Conservation (phyloP, 495 filamentous ascomycete species). For the Penicillium lividum region DNA sequence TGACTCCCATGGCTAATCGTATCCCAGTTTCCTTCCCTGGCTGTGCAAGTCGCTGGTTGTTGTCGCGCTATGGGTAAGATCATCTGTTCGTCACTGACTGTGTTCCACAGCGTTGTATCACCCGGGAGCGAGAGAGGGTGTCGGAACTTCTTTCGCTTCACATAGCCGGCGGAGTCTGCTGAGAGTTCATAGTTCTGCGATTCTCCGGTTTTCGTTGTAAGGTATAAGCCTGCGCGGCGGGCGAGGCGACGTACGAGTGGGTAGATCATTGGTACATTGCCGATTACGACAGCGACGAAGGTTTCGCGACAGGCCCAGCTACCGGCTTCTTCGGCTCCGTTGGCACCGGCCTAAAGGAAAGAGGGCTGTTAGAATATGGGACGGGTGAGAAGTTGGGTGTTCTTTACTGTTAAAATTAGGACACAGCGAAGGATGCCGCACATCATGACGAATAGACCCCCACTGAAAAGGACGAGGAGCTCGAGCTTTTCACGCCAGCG, state of each 20-base stretch:
- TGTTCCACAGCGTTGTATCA: slow-evolving; percentile 37
- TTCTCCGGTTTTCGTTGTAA: slow-evolving; percentile 19
- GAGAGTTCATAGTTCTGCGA: slow-evolving; percentile 29
- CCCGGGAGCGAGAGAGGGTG: slow-evolving; percentile 43
- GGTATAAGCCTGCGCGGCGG: slow-evolving; percentile 33
- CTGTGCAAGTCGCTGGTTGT: slow-evolving; percentile 29
- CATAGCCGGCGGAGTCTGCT: slow-evolving; percentile 23
- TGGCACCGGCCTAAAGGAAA: slow-evolving; percentile 39
- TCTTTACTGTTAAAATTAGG: slow-evolving; percentile 52
- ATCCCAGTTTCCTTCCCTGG: slow-evolving; percentile 29
- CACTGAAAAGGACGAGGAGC: slow-evolving; percentile 58
- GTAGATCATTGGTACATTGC: slow-evolving; percentile 63
- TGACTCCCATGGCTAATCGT: slow-evolving; percentile 26
- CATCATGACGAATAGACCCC: slow-evolving; percentile 59
- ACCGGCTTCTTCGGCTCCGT: slow-evolving; percentile 55
- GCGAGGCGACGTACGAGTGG: slow-evolving; percentile 47
- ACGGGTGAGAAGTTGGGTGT: background rate
- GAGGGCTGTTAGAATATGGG: background rate
- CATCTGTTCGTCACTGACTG: slow-evolving; percentile 44
- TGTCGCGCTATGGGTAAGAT: slow-evolving; percentile 32
- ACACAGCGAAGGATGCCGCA: slow-evolving; percentile 61
- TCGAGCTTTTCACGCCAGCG: slow-evolving; percentile 51
- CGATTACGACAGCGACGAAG: slow-evolving; percentile 60
- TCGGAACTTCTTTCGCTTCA: slow-evolving; percentile 35
- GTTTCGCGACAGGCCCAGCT: slow-evolving; percentile 65